Evolutionary conservation across 2,329 filamentous ascomycete species (phyloP).

Genomic region (Xylaria sp.): DNA sequence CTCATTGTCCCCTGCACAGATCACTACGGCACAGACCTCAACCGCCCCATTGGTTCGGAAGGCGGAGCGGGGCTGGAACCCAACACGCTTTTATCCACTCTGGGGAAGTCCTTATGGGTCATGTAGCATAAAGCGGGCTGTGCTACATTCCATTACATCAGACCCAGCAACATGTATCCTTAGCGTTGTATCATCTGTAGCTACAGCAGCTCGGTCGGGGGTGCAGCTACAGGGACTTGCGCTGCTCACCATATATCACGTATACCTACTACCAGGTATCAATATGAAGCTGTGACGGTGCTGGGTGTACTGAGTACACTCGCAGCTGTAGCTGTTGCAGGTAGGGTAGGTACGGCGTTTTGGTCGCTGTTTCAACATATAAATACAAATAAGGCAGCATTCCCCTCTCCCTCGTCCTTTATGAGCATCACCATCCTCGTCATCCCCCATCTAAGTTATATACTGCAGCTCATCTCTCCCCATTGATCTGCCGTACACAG

Average conservation of each 20-base stretch:
- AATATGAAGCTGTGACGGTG: no score
- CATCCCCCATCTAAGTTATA: background rate
- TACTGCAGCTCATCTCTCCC: background rate
- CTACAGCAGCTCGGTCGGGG: background rate
- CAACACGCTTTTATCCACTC: constrained; percentile 16
- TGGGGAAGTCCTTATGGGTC: constrained; percentile 19
- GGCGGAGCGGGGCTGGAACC: background rate
- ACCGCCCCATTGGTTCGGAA: constrained; percentile 9
- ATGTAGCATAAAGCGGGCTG: constrained; percentile 15
- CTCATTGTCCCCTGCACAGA: constrained; percentile 11
- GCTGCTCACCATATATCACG: background rate
- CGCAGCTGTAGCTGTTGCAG: background rate
- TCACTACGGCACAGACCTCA: background rate
- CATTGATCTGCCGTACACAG: background rate
- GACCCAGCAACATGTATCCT: constrained; percentile 8
- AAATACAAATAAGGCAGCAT: constrained; percentile 30
- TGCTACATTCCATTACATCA: constrained; percentile 31
- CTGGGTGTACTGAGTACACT: background rate
- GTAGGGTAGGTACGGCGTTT: background rate
- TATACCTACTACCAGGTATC: no score
- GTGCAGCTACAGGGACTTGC: background rate
- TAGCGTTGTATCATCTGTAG: background rate
- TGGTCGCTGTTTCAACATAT: constrained; percentile 9
- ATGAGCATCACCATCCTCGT: background rate
- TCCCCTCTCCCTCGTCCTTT: background rate